Conservation (phyloP, 257 asterid species). For the Lantana camara region DNA sequence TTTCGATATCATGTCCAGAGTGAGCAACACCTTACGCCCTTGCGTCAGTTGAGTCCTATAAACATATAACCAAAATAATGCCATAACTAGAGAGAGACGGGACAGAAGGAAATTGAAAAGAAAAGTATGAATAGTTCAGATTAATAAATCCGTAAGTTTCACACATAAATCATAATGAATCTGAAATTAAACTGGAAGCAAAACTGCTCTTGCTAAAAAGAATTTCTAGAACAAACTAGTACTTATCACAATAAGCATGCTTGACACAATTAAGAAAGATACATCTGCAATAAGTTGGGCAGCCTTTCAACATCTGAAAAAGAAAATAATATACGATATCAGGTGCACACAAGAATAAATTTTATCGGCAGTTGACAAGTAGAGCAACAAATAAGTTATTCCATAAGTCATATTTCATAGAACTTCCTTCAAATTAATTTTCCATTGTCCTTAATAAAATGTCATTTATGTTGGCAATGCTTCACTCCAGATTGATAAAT, state of each 20-base stretch:
- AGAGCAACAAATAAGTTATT: constrained; percentile 11
- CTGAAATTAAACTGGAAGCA: neutral
- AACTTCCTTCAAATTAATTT: neutral
- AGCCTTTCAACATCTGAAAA: neutral
- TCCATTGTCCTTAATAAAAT: neutral
- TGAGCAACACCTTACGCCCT: constrained; percentile 91
- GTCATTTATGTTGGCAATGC: no score
- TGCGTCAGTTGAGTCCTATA: constrained; percentile 90
- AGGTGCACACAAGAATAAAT: neutral
- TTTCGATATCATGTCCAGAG: constrained; percentile 82
- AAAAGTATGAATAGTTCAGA: neutral
- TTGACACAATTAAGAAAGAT: neutral
- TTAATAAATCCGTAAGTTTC: neutral
- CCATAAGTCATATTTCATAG: neutral
- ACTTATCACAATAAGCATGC: neutral
- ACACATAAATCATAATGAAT: constrained; percentile 3
- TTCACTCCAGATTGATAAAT: no score
- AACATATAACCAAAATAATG: constrained; percentile 26
- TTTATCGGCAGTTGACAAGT: neutral
- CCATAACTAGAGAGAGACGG: constrained; percentile 1
- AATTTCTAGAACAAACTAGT: neutral
- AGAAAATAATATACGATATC: neutral
- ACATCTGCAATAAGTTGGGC: neutral
- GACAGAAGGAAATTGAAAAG: neutral
- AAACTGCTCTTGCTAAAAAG: constrained; percentile 13